These are phyloP conservation scores for Paramecium sexaurelia DNA, from an alignment of 73 alveolate species.

Conservation along the genomic window DNA sequence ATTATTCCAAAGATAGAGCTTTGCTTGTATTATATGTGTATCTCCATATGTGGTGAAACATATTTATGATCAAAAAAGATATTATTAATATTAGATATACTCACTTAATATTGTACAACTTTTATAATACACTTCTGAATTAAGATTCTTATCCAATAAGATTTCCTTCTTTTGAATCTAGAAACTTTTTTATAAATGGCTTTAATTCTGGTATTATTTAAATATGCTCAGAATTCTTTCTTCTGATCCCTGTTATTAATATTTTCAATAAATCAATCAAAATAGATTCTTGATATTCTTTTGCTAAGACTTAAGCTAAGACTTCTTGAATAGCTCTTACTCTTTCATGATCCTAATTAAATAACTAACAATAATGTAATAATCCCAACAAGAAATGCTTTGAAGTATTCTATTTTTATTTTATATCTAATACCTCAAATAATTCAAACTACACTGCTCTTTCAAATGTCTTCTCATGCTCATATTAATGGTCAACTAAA, in stretches of 20 bases:
- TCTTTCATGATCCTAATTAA: not conserved
- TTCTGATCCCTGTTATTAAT: not conserved
- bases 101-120: constrained; percentile 29
- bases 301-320: not conserved
- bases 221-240: not conserved
- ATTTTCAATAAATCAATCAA: not conserved
- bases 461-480: not conserved
- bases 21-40: not conserved
- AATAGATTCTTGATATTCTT: not conserved
- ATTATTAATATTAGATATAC: not conserved
- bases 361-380: not conserved
- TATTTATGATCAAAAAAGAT: not conserved
- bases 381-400: not conserved
- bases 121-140: constrained; percentile 13
- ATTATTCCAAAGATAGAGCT: constrained; percentile 1
- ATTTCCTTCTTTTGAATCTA: constrained; percentile 6
- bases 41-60: constrained; percentile 12
- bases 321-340: not conserved
- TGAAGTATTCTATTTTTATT: not conserved
- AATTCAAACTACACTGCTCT: not conserved
- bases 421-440: not conserved
- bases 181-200: not conserved
- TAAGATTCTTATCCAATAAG: not conserved
- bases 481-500: not conserved
- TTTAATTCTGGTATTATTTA: constrained; percentile 20